Percentiles rank a stretch among this genome's conserved stretches.
Conservation (phyloP, 2,329 filamentous ascomycete species). For the Ustulina deusta region DNA sequence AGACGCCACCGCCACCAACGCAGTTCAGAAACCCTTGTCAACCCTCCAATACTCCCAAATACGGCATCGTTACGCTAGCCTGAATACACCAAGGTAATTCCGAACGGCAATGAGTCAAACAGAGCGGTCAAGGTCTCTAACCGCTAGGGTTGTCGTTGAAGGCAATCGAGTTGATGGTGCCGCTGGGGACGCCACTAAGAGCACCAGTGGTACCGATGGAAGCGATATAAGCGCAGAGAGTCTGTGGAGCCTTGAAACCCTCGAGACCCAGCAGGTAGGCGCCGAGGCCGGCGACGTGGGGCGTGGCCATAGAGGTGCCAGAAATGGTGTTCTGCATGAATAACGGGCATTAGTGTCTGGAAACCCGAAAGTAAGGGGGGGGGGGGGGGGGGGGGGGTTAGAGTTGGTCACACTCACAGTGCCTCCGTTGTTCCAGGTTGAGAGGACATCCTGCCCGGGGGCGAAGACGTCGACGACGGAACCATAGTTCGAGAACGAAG, state of each 20-base stretch:
- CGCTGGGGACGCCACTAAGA: constrained; percentile 52
- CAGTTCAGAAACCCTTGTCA: neutral
- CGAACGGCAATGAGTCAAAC: neutral
- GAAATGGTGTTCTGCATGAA: constrained; percentile 56
- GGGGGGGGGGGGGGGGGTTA: neutral
- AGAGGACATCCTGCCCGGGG: constrained; percentile 56
- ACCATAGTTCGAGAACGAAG: constrained; percentile 65
- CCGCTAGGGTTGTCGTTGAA: constrained; percentile 50
- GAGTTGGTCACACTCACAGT: constrained; percentile 42
- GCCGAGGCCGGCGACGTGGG: constrained; percentile 71
- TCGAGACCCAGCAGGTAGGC: constrained; percentile 66
- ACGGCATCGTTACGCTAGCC: neutral
- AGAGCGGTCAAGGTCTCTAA: constrained; percentile 1
- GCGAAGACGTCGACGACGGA: constrained; percentile 58
- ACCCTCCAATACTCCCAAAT: neutral
- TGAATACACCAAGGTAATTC: neutral
- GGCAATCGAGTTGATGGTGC: constrained; percentile 53
- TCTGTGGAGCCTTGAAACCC: constrained; percentile 54
- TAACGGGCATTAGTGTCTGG: constrained; percentile 39
- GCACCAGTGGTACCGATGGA: constrained; percentile 56
- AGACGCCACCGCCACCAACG: neutral
- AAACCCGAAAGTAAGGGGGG: neutral
- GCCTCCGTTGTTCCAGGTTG: constrained; percentile 56
- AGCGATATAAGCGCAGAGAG: constrained; percentile 58
- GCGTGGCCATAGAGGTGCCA: constrained; percentile 72